These are phyloP conservation scores for Psidium guajava DNA, from an alignment of 345 rosid species.

Conservation along the genomic window DNA sequence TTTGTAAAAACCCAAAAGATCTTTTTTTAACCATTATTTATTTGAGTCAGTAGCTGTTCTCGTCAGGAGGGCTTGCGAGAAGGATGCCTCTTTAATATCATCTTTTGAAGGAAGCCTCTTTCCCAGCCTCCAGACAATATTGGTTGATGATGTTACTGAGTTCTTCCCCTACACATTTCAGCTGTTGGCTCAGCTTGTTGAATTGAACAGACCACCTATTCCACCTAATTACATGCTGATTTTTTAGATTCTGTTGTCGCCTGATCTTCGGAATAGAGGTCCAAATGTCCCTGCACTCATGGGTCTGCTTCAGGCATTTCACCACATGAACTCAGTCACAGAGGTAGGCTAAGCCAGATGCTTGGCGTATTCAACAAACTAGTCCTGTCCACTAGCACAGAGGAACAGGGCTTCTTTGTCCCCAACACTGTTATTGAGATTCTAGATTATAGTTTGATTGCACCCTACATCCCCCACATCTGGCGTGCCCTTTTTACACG, in stretches of 20 bases:
- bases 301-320: conserved; percentile 94
- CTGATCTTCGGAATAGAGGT: conserved; percentile 78
- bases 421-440: conserved; percentile 80
- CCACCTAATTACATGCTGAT: conserved; percentile 72
- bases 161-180: conserved; percentile 98
- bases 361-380: conserved; percentile 84
- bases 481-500: conserved; percentile 71
- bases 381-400: conserved; percentile 59
- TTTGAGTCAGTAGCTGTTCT: conserved; percentile 97
- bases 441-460: conserved; percentile 61
- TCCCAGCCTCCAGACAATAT: conserved; percentile 72
- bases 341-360: conserved; percentile 62
- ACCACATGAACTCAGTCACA: conserved; percentile 65
- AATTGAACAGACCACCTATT: conserved; percentile 78
- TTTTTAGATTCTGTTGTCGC: conserved; percentile 64
- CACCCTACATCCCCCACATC: conserved; percentile 42
- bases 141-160: conserved; percentile 74
- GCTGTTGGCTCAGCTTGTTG: conserved; percentile 89
- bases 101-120: conserved; percentile 71
- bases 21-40: conserved; percentile 92
- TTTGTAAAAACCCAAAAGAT: conserved; percentile 83
- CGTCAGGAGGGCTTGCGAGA: conserved; percentile 79
- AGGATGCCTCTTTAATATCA: conserved; percentile 55
- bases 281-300: conserved; percentile 98
- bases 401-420: conserved; percentile 89